A percentile compares a stretch with the other conserved stretches of the same genome.
Evolutionary conservation across 2,329 filamentous ascomycete species (phyloP).

Genomic region (Lachnellula willkommii): DNA sequence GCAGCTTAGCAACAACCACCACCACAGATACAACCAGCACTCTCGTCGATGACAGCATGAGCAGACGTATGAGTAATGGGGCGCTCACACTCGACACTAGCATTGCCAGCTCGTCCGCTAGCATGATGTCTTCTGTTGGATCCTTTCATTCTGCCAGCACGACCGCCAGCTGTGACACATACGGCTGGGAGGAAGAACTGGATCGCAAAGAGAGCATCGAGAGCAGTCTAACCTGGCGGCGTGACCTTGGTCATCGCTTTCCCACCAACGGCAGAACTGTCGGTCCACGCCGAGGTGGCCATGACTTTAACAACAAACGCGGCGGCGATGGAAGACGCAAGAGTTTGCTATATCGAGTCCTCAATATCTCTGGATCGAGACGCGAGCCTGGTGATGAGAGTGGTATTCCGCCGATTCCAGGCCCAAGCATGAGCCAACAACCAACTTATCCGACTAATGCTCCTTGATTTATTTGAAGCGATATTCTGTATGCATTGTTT

Average conservation of each 20-base stretch:
- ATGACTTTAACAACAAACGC: constrained; percentile 11
- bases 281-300: constrained; percentile 11
- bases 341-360: constrained; percentile 26
- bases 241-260: constrained; percentile 15
- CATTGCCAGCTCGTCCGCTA: constrained; percentile 31
- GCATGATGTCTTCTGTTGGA: constrained; percentile 29
- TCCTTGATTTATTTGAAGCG: not conserved
- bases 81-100: constrained; percentile 22
- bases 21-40: constrained; percentile 18
- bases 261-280: constrained; percentile 19
- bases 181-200: constrained; percentile 51
- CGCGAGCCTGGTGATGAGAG: not conserved
- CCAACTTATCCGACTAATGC: not conserved
- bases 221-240: constrained; percentile 16
- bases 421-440: not conserved
- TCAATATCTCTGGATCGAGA: constrained; percentile 19
- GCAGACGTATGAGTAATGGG: constrained; percentile 12
- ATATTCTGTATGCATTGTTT: not conserved
- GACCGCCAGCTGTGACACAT: constrained; percentile 38
- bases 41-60: constrained; percentile 18
- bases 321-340: constrained; percentile 22
- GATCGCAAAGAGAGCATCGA: constrained; percentile 31
- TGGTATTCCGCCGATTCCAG: constrained; percentile 1
- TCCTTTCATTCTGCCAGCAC: constrained; percentile 31
- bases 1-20: constrained; percentile 23